Evolutionary conservation across 257 asterid species (phyloP).

Genomic region (Solanum arcanum): DNA sequence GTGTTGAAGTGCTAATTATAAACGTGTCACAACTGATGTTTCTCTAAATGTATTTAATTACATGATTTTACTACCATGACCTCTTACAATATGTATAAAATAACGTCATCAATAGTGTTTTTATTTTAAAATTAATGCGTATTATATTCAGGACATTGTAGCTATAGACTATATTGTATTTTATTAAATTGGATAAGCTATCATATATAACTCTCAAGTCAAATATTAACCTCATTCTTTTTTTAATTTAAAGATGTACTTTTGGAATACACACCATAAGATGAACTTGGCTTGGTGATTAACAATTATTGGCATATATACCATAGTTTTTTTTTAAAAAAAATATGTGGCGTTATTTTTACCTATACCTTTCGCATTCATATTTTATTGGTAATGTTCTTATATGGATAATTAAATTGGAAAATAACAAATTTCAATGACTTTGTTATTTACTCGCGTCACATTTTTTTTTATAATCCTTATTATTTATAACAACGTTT

Average conservation of each 20-base stretch:
- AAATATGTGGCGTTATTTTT: background rate
- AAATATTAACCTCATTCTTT: background rate
- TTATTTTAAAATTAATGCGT: background rate
- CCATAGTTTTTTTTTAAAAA: too few relatives aligned
- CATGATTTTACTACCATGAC: background rate
- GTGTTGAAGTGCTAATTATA: background rate
- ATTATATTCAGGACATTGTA: background rate
- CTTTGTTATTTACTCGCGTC: background rate
- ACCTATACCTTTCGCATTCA: background rate
- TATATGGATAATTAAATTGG: background rate
- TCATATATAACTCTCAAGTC: background rate
- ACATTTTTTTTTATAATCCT: too few relatives aligned
- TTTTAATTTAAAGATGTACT: background rate
- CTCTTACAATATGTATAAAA: background rate
- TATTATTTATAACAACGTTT: too few relatives aligned
- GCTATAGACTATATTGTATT: background rate
- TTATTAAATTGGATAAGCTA: too few relatives aligned
- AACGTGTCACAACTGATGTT: background rate
- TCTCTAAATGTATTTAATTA: background rate
- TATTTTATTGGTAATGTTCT: background rate
- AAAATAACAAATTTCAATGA: background rate
- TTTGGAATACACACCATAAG: background rate
- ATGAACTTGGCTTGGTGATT: background rate
- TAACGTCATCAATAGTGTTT: background rate
- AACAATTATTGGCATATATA: background rate